Conservation (phyloP, 2,329 filamentous ascomycete species). For the Sphaerulina musiva region DNA sequence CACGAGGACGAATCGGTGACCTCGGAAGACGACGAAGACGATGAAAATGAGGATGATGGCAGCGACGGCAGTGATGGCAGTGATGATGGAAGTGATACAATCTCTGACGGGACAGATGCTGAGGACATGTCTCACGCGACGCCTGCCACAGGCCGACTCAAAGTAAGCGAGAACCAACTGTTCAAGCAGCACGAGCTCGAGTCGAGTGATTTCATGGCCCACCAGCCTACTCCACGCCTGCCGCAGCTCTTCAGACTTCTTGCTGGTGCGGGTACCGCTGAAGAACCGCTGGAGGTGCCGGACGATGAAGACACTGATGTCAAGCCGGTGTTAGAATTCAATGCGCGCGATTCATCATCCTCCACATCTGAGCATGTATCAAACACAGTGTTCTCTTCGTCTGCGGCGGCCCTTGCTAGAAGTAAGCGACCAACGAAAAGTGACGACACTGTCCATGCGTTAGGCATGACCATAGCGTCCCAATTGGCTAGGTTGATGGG, state of each 20-base stretch:
- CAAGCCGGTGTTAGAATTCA: background rate
- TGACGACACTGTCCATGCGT: constrained; percentile 28
- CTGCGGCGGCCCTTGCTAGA: background rate
- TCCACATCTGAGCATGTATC: background rate
- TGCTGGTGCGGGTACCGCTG: constrained; percentile 12
- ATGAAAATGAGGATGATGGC: constrained; percentile 9
- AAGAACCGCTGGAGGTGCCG: constrained; percentile 1
- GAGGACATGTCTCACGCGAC: background rate
- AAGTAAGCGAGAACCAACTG: no score
- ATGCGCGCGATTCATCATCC: background rate
- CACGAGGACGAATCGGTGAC: constrained; percentile 33
- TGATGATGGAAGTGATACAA: constrained; percentile 4
- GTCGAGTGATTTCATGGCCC: background rate
- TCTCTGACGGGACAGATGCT: background rate
- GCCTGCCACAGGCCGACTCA: no score
- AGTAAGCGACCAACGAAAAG: constrained; percentile 17
- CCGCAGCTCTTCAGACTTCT: constrained; percentile 15
- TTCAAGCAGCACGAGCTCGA: background rate
- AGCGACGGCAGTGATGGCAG: constrained; percentile 12
- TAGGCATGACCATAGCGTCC: constrained; percentile 33
- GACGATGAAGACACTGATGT: constrained; percentile 6
- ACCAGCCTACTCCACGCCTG: constrained; percentile 16
- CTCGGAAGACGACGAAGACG: constrained; percentile 25
- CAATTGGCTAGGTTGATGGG: constrained; percentile 32
- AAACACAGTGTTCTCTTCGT: background rate